Conservation (phyloP, 1,139 yeast genomes). For the Scheffersomyces titani region DNA sequence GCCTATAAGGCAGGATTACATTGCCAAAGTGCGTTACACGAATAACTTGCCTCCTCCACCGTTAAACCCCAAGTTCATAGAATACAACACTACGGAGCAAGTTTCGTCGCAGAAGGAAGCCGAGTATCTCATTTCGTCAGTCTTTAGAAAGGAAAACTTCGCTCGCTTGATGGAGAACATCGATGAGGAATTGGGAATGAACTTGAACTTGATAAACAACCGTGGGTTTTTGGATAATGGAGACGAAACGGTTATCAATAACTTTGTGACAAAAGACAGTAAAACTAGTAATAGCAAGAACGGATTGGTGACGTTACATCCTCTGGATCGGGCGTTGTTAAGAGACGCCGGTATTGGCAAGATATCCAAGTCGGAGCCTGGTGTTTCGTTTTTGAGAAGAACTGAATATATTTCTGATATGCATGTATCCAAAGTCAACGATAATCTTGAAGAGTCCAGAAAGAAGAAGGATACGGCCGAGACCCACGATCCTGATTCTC, state of each 20-base stretch:
- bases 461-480: constrained; percentile 21
- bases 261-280: constrained; percentile 21
- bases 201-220: constrained; percentile 67
- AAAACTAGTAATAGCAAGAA: constrained; percentile 4
- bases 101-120: constrained; percentile 50
- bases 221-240: constrained; percentile 70
- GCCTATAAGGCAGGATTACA: constrained; percentile 76
- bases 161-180: constrained; percentile 64
- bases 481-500: constrained; percentile 60
- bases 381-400: constrained; percentile 85
- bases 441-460: constrained; percentile 12
- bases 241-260: constrained; percentile 48
- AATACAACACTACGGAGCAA: constrained; percentile 46
- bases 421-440: constrained; percentile 21
- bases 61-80: constrained; percentile 81
- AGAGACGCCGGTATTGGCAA: constrained; percentile 71
- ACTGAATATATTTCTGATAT: constrained; percentile 81
- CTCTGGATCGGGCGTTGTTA: constrained; percentile 72
- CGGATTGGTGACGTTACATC: constrained; percentile 54
- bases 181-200: constrained; percentile 76
- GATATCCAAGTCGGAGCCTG: constrained; percentile 54
- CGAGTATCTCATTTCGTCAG: constrained; percentile 66
- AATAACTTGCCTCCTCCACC: constrained; percentile 94
- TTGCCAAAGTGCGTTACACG: constrained; percentile 81
- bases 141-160: constrained; percentile 77